Conservation (phyloP, 139 green algal genomes). For the Picochlorum sp. region DNA sequence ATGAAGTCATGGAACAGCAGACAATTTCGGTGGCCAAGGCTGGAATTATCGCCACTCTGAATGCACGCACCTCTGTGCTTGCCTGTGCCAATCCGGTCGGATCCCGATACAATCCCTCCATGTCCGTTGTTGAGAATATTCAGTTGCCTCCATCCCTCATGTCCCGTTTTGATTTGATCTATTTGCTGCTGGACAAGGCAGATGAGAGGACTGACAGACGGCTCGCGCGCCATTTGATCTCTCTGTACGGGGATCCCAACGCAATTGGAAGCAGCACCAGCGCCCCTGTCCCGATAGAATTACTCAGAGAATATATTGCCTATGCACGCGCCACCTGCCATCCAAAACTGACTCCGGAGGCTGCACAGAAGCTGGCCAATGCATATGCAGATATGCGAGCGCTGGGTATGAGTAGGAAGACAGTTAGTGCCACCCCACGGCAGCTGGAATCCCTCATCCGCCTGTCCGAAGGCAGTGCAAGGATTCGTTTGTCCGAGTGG, state of each 20-base stretch:
- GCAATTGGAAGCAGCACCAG: neutral
- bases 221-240: slow-evolving; percentile 85
- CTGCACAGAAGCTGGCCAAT: slow-evolving; percentile 62
- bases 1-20: slow-evolving; percentile 99
- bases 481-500: slow-evolving; percentile 31
- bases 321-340: slow-evolving; percentile 62
- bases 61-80: slow-evolving; percentile 83
- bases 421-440: slow-evolving; percentile 82
- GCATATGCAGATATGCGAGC: slow-evolving; percentile 79
- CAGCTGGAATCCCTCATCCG: slow-evolving; percentile 96
- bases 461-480: slow-evolving; percentile 72
- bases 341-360: slow-evolving; percentile 68
- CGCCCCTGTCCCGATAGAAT: slow-evolving; percentile 45
- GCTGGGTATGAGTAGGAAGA: slow-evolving; percentile 50
- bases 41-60: slow-evolving; percentile 94
- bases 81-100: slow-evolving; percentile 69
- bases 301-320: slow-evolving; percentile 82
- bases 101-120: slow-evolving; percentile 76
- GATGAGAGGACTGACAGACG: slow-evolving; percentile 70
- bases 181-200: slow-evolving; percentile 86
- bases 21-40: slow-evolving; percentile 97
- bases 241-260: slow-evolving; percentile 62
- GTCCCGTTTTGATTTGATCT: slow-evolving; percentile 92
- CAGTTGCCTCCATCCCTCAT: slow-evolving; percentile 92
- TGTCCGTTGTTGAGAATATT: slow-evolving; percentile 95